Conservation (phyloP, 257 asterid species). For the Nicotiana tabacum region DNA sequence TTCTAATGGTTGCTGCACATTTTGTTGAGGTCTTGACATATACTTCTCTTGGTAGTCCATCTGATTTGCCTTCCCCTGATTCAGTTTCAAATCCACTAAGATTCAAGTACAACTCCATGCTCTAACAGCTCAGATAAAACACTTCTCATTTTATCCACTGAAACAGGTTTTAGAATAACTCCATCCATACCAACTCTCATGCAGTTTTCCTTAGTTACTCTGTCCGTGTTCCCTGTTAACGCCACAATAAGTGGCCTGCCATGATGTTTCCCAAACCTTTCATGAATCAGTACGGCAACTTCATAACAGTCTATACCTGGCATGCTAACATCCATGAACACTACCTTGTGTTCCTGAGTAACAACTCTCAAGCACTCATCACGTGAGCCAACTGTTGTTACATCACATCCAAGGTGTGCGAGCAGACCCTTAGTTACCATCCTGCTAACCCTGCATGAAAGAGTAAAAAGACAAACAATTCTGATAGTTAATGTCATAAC, state of each 20-base stretch:
- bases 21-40: not conserved
- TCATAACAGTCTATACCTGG: constrained; percentile 56
- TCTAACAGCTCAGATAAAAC: constrained; percentile 71
- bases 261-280: constrained; percentile 49
- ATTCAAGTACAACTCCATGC: constrained; percentile 53
- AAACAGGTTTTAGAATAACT: constrained; percentile 71
- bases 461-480: not conserved
- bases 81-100: too few relatives aligned
- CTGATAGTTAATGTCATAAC: not conserved
- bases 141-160: constrained; percentile 86
- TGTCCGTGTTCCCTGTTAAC: constrained; percentile 58
- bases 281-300: constrained; percentile 58
- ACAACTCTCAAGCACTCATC: constrained; percentile 74
- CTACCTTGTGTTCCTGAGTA: constrained; percentile 68
- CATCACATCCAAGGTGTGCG: constrained; percentile 85
- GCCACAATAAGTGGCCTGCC: constrained; percentile 70
- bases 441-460: constrained; percentile 63
- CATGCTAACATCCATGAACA: constrained; percentile 62
- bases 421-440: constrained; percentile 88
- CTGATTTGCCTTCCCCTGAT: too few relatives aligned
- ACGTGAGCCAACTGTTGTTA: constrained; percentile 57
- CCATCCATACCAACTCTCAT: constrained; percentile 80
- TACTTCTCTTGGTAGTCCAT: too few relatives aligned
- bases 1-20: not conserved
- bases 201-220: constrained; percentile 66